Evolutionary conservation across 306 rosid species (phyloP), one percentile per base, ranked within the genome.

Genomic region (Gleditsia sinensis): DNA sequence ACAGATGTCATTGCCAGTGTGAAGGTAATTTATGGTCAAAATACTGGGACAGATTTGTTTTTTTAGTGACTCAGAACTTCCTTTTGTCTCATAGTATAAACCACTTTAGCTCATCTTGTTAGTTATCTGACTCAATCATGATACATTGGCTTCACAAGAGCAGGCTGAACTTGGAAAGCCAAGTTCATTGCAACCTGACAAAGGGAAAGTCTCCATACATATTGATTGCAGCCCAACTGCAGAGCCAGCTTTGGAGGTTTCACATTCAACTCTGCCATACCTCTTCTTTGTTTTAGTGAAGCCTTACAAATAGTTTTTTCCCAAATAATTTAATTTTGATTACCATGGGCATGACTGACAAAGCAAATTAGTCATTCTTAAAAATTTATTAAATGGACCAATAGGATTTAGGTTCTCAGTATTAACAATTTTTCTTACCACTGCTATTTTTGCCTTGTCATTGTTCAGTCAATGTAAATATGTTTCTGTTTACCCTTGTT

Each of bases 141-240:
- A 49, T 71, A 74, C 19, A 32, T 75, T 67, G 74, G 45, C 65
- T 42, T 11, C 56, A 36, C 72, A 74, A 84, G 55, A 83, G 81
- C 87, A 91, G 98, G 98, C 92, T 69, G 97, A 91, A 85, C 94
- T 94, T 78, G 97, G 98, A 80, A 91, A 76, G 82, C 98, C 97
- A 1, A 85, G 78, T 80, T 37, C 70, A 2, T 11, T 78, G 77
- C 96, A 88, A 51, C 91, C 97, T 30, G 81, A 86, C 81, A 89
- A 86, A 83, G 97, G 97, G 72, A 91, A 84, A 80, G 92, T 91
- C 65, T 69, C 82, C 5, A 86, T 91, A 75, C 53, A 78, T 68
- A 83, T 91, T 77, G 95, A 91, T 43, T 91, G 97, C 80, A 91
- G 97, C 72, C 84, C 94, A 2, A 91, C 86, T 25, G 92, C 97